These are phyloP conservation scores for Rhazya stricta DNA, from an alignment of 257 asterid species.

Conservation along the genomic window DNA sequence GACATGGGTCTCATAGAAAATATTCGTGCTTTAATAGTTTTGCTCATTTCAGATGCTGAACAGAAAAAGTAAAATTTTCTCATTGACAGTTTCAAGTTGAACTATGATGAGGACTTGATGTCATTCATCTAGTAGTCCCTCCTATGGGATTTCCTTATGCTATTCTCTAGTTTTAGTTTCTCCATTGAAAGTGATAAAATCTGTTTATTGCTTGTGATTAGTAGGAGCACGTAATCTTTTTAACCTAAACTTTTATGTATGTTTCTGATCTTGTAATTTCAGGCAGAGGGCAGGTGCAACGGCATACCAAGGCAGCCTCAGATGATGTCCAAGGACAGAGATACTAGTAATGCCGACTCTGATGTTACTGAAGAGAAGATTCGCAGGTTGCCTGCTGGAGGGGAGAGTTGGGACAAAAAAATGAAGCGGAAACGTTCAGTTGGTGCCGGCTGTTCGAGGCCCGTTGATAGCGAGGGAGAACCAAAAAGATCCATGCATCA, in stretches of 20 bases:
- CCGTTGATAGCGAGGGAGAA: constrained; percentile 68
- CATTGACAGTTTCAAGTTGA: not conserved
- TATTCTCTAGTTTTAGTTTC: not conserved
- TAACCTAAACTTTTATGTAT: not conserved
- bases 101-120: not conserved
- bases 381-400: constrained; percentile 80
- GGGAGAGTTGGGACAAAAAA: constrained; percentile 95
- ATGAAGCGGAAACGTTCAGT: constrained; percentile 96
- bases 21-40: not conserved
- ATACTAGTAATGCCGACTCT: constrained; percentile 47
- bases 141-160: not conserved
- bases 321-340: constrained; percentile 63
- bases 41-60: not conserved
- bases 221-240: not conserved
- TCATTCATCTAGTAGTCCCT: not conserved
- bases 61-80: not conserved
- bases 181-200: not conserved
- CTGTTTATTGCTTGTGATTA: not conserved
- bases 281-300: constrained; percentile 73
- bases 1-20: not conserved
- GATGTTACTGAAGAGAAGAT: constrained; percentile 72
- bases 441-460: constrained; percentile 69
- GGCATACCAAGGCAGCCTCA: constrained; percentile 59
- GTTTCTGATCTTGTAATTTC: constrained; percentile 18
- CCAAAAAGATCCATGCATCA: constrained; percentile 57